phyloP scores from a whole-genome alignment of 805 yeast species.

The Candida ficus region DNA sequence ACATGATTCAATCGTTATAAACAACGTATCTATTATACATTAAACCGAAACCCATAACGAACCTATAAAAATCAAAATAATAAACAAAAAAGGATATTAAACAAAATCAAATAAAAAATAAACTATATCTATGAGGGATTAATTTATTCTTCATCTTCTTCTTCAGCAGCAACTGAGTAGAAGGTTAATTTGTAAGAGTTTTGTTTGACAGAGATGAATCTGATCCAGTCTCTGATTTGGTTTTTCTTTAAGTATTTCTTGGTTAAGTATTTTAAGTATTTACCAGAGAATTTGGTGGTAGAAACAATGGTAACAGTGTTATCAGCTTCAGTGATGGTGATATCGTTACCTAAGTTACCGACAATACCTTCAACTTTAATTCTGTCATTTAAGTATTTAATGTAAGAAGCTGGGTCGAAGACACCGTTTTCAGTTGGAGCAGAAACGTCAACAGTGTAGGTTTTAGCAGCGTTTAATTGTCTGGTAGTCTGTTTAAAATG shows the following conservation, averaged over 20 bases:
- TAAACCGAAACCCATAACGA: conserved; percentile 16
- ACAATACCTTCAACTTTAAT: conserved; percentile 96
- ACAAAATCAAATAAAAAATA: neutral
- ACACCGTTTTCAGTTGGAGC: conserved; percentile 98
- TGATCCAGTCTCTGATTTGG: conserved; percentile 99
- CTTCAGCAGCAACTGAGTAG: conserved; percentile 98
- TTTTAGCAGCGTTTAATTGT: conserved; percentile 78
- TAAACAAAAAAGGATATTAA: conserved; percentile 9
- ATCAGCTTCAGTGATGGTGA: conserved; percentile 86
- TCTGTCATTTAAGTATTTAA: conserved; percentile 97
- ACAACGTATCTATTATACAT: conserved; percentile 17
- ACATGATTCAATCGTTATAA: conserved; percentile 7
- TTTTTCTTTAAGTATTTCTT: conserved; percentile 99
- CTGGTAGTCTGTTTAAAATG: conserved; percentile 63
- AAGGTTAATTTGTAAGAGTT: conserved; percentile 96
- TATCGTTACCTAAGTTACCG: conserved; percentile 95
- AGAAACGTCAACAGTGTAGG: conserved; percentile 92
- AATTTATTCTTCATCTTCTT: conserved; percentile 88
- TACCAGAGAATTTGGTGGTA: conserved; percentile 96
- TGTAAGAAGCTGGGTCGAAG: conserved; percentile 96
- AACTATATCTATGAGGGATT: conserved; percentile 3
- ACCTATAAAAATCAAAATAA: conserved; percentile 14
- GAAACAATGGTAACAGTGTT: conserved; percentile 85
- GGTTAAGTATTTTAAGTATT: conserved; percentile 98
- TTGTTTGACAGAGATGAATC: conserved; percentile 94